phyloP scores from a whole-genome alignment of 768 basidiomycete genomes.

The Tylopilus subfusipes region DNA sequence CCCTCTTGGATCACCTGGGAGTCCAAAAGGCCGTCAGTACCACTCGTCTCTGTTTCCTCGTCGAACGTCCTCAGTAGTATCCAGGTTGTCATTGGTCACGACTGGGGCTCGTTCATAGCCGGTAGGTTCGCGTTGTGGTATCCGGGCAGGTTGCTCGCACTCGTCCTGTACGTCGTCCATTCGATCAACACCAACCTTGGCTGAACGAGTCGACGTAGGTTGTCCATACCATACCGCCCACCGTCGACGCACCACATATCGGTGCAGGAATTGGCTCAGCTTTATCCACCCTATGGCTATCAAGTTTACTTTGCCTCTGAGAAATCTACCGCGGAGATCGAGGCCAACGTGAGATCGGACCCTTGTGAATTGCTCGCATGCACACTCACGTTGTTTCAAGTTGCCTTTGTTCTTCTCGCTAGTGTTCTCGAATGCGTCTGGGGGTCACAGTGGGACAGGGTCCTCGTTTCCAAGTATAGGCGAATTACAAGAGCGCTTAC shows the following conservation, averaged over 20 bases:
- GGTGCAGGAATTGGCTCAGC: conserved; percentile 47
- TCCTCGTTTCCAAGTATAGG: neutral
- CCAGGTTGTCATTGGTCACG: conserved; percentile 71
- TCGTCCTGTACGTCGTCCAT: conserved; percentile 51
- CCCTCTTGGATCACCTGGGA: conserved; percentile 56
- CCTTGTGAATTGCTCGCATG: neutral
- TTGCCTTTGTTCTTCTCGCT: conserved; percentile 17
- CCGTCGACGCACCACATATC: conserved; percentile 49
- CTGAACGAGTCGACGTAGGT: conserved; percentile 34
- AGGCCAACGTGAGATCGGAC: conserved; percentile 45
- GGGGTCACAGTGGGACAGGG: neutral
- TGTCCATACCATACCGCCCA: conserved; percentile 67
- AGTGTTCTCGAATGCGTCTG: too few relatives aligned
- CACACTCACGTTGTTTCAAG: conserved; percentile 27
- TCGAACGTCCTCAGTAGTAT: neutral
- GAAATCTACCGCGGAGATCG: conserved; percentile 51
- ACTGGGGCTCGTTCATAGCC: conserved; percentile 71
- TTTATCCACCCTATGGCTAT: conserved; percentile 59
- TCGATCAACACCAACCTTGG: neutral
- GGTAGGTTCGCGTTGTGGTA: conserved; percentile 71
- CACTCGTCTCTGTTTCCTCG: neutral
- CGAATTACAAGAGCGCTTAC: conserved; percentile 9
- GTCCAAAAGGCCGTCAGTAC: conserved; percentile 52
- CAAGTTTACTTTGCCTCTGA: conserved; percentile 62
- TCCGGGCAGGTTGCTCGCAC: conserved; percentile 55